Evolutionary conservation across 2,329 filamentous ascomycete genomes (phyloP).

Genomic region (Sporothrix brasiliensis): DNA sequence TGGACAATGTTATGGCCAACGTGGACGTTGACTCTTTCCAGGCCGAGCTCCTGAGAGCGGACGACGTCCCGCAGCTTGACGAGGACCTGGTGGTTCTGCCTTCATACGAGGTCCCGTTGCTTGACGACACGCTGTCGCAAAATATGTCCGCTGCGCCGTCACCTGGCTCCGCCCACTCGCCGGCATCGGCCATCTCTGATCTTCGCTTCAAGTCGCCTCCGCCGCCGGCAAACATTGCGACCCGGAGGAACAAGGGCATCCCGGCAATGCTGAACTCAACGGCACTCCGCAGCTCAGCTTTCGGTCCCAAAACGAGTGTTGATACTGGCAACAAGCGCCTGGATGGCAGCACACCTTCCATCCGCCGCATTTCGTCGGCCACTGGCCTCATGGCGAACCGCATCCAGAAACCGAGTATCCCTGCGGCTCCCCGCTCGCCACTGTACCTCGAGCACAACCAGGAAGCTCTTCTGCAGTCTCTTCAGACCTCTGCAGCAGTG

Average conservation of each 20-base stretch:
- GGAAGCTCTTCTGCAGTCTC: slow-evolving; percentile 47
- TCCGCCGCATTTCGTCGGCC: slow-evolving; percentile 59
- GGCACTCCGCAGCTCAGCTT: slow-evolving; percentile 51
- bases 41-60: slow-evolving; percentile 33
- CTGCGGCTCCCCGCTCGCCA: slow-evolving; percentile 48
- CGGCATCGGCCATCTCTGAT: slow-evolving; percentile 40
- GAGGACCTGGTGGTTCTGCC: slow-evolving; percentile 26
- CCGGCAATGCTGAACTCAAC: slow-evolving; percentile 54
- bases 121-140: slow-evolving; percentile 30
- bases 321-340: slow-evolving; percentile 50
- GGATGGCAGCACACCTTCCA: slow-evolving; percentile 51
- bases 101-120: slow-evolving; percentile 25
- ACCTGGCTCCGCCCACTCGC: slow-evolving; percentile 41
- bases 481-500: slow-evolving; percentile 40
- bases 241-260: slow-evolving; percentile 55
- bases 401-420: slow-evolving; percentile 46
- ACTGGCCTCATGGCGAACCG: slow-evolving; percentile 48
- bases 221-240: slow-evolving; percentile 57
- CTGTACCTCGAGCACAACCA: slow-evolving; percentile 51
- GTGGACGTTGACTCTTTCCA: slow-evolving; percentile 34
- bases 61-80: slow-evolving; percentile 26
- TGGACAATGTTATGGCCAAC: slow-evolving; percentile 32
- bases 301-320: slow-evolving; percentile 52
- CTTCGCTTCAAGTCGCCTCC: slow-evolving; percentile 54
- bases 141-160: slow-evolving; percentile 39